Conservation (phyloP, 2,329 filamentous ascomycete species). For the Macrophomina phaseolina region DNA sequence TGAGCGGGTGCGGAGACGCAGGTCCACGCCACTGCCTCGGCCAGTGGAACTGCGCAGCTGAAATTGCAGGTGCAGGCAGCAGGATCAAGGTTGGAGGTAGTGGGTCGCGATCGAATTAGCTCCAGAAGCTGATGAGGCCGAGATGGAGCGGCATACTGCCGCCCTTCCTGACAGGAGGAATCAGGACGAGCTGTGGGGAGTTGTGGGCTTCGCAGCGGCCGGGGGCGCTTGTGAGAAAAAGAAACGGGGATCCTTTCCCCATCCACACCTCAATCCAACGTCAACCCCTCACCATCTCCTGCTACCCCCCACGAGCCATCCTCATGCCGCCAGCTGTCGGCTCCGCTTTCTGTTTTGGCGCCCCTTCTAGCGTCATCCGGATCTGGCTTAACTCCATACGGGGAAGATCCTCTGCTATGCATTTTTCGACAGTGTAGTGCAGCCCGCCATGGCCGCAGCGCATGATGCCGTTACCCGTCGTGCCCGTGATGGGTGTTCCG, state of each 20-base stretch:
- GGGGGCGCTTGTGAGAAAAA: too few relatives aligned
- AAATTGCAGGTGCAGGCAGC: background rate
- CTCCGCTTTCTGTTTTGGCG: background rate
- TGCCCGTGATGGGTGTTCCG: too few relatives aligned
- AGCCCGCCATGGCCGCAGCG: too few relatives aligned
- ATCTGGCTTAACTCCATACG: too few relatives aligned
- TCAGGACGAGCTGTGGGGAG: background rate
- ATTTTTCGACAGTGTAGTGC: too few relatives aligned
- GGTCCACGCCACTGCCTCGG: slow-evolving; percentile 19
- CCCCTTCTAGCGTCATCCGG: too few relatives aligned
- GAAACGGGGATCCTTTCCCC: background rate
- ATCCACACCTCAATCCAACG: background rate
- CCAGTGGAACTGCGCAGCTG: background rate
- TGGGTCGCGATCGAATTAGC: background rate
- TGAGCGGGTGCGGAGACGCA: slow-evolving; percentile 15
- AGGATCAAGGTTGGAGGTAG: background rate
- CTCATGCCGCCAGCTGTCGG: background rate
- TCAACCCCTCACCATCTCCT: background rate
- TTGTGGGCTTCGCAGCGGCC: background rate
- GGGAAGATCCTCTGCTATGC: too few relatives aligned
- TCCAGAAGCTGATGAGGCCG: background rate
- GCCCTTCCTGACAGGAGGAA: background rate
- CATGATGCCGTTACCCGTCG: too few relatives aligned
- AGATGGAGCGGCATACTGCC: background rate
- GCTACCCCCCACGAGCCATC: background rate